Evolutionary conservation across 768 basidiomycete genomes (phyloP), one percentile per base, ranked within the genome.

Genomic region (Clavaria fumosa): DNA sequence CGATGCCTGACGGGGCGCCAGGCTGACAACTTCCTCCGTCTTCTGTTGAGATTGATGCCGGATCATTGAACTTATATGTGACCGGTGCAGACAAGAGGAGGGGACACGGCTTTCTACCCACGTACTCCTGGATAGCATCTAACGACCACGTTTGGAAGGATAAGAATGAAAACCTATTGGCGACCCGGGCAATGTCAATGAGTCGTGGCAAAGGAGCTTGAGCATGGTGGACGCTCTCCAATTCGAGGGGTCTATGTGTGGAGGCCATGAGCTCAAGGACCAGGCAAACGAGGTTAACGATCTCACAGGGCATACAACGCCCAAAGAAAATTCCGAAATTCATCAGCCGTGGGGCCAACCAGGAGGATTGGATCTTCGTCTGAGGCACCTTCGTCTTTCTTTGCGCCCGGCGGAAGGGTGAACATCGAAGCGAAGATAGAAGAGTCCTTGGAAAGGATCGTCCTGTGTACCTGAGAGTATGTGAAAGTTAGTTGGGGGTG

Each of bases 131-230:
- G 33, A 83, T 74, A n/a, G 67, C 72, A 43, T 79, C 75, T 14
- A 83, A 62, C 1, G 77, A 20, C 80, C 80, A 83, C 1, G 70
- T 73, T 51, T 83, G 81, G 22, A 78, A 53, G 6, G 72, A 69
- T 52, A 72, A 78, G 67, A 81, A 82, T 17, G 70, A 65, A 47
- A 83, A 83, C 57, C 82, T 83, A 59, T 72, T 73, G 19, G 78
- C 63, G 9, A 82, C 60, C 7, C 66, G 66, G 3, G 75, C 74
- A 40, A 83, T 71, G 49, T 78, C 67, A 40, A 73, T 67, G 24
- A 78, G 62, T 33, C 61, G 59, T 22, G 58, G 52, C 10, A 82
- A 62, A 43, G 80, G 63, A 18, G 71, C 62, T 28, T 55, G 57
- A 21, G 64, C 54, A 7, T 64, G 61, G 14, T 66, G 64, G 9